Evolutionary conservation across 2,329 filamentous ascomycete species (phyloP).

Genomic region (Verticillium klebahnii): DNA sequence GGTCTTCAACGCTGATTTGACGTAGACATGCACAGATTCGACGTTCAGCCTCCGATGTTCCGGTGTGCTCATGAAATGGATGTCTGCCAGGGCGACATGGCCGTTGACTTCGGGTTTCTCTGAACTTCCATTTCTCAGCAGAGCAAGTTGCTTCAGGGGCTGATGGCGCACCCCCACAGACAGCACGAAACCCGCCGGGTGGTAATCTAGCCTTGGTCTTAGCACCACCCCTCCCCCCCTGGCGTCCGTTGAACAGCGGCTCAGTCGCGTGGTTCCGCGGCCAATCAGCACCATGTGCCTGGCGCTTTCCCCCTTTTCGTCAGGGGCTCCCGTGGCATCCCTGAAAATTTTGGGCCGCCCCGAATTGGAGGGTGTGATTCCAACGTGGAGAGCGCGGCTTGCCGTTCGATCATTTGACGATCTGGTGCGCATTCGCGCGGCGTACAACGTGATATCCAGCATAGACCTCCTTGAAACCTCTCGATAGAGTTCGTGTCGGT

Average conservation of each 20-base stretch:
- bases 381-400: background rate
- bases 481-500: no score
- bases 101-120: background rate
- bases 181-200: slow-evolving; percentile 10
- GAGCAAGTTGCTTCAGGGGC: background rate
- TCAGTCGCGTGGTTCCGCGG: slow-evolving; percentile 25
- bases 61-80: no score
- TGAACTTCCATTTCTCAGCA: background rate
- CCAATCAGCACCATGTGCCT: slow-evolving; percentile 37
- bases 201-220: slow-evolving; percentile 6
- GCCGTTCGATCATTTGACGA: background rate
- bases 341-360: background rate
- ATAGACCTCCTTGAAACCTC: no score
- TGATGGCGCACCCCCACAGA: slow-evolving; percentile 2
- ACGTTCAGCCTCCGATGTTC: no score
- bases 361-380: background rate
- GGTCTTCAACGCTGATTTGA: background rate
- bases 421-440: background rate
- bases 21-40: no score
- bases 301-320: slow-evolving; percentile 25
- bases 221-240: slow-evolving; percentile 8
- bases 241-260: slow-evolving; percentile 18
- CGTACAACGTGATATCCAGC: background rate
- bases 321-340: slow-evolving; percentile 4
- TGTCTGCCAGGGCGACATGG: background rate